Conservation (phyloP, 2,329 filamentous ascomycete genomes). For the Microsporum audouinii region DNA sequence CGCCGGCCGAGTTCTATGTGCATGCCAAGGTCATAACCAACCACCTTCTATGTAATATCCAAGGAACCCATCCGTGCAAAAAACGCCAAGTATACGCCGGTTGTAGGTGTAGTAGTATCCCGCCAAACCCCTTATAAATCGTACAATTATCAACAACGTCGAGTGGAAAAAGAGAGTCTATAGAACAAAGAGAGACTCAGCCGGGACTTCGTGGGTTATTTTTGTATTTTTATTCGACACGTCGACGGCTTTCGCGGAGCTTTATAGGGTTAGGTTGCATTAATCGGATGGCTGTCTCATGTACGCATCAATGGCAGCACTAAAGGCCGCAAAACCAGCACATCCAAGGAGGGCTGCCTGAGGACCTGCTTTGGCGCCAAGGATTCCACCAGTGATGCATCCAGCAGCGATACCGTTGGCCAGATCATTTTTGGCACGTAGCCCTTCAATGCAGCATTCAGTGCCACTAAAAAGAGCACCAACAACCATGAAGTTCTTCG, state of each 20-base stretch:
- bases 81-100: conserved; percentile 4
- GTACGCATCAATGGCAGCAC: conserved; percentile 80
- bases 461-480: conserved; percentile 84
- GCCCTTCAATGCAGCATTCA: conserved; percentile 88
- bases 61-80: neutral
- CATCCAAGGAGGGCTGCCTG: conserved; percentile 81
- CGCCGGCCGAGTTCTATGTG: neutral
- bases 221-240: neutral
- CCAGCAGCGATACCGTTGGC: conserved; percentile 78
- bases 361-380: conserved; percentile 78
- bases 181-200: neutral
- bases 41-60: neutral
- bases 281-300: conserved; percentile 60
- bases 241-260: neutral
- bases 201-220: neutral
- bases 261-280: neutral
- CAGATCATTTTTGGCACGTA: conserved; percentile 84
- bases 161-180: neutral
- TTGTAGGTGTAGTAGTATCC: neutral
- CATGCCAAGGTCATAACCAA: neutral
- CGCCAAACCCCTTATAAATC: conserved; percentile 1
- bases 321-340: conserved; percentile 86
- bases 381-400: conserved; percentile 78
- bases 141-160: neutral
- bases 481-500: conserved; percentile 91